Evolutionary conservation across 2,329 filamentous ascomycete genomes (phyloP), one percentile per base, ranked within the genome.

Genomic region (Hymenoscyphus occultus): DNA sequence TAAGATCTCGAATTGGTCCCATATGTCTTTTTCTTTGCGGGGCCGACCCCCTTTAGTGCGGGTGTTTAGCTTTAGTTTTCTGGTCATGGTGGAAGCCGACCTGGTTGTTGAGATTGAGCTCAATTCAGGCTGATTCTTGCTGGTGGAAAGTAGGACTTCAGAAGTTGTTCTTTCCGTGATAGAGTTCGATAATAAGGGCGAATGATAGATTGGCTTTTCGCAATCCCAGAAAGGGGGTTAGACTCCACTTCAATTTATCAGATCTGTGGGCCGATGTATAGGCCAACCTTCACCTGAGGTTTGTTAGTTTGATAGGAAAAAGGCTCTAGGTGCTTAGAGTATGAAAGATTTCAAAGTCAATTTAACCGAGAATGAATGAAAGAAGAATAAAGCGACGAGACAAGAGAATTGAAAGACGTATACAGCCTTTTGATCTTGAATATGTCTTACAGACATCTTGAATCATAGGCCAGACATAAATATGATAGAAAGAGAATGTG

Each of bases 31-130:
- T 51, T 22, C 45, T 51, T 51, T 22, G 5, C 45, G 19, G 19
- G 57, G 13, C 9, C 31, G 39, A 16, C 59, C 31, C 28, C 31
- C 32, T 42, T 61, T 14, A 32, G 60, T 39, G 51, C 39, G 35
- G 39, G 57, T 69, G 32, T 60, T 60, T 35, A 19, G 32, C 45
- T 51, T 51, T 51, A 51, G 5, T 51, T 16, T 51, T 28, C 19
- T 10, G 61, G 14, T 63, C 22, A 64, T 54, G 28, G 19, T 51
- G 19, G 2, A 22, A n/a, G 45, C 1, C 16, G 12, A 22, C 22
- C 10, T n/a, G 12, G 22, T 39, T 48, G 19, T 7, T 22, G 9
- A 19, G 45, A 10, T 51, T 10, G n/a, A 16, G 19, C 4, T 51
- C 3, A 7, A 22, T 6, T 45, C 14, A n/a, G 14, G 4, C n/a